These are phyloP conservation scores for Coccomyxa sp. DNA, from an alignment of 139 green algal genomes.

Conservation along the genomic window DNA sequence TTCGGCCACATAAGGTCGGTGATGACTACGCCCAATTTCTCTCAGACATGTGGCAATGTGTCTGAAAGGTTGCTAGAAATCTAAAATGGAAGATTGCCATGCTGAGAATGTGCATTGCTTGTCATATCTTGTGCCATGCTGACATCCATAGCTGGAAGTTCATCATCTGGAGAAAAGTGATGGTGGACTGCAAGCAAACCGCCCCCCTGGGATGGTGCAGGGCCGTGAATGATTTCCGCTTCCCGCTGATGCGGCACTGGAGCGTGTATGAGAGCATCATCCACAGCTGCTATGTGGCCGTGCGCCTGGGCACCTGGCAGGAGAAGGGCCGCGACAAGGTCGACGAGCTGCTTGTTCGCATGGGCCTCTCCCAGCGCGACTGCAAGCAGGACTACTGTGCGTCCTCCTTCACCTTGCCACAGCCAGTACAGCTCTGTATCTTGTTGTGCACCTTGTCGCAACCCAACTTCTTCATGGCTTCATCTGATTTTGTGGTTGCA, in stretches of 20 bases:
- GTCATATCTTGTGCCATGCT: neutral
- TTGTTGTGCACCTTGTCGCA: no score
- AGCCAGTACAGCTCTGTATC: no score
- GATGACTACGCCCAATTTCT: neutral
- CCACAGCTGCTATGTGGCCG: constrained; percentile 75
- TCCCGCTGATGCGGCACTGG: constrained; percentile 76
- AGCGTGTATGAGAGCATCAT: constrained; percentile 78
- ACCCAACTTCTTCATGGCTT: no score
- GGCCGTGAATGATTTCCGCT: constrained; percentile 42
- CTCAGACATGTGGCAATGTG: neutral
- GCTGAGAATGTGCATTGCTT: neutral
- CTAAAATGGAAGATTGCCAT: neutral
- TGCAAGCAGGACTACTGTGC: constrained; percentile 36
- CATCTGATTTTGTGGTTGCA: no score
- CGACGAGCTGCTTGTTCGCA: constrained; percentile 65
- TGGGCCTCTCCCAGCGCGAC: constrained; percentile 67
- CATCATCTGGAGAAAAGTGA: neutral
- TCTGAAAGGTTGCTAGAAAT: neutral
- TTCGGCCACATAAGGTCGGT: neutral
- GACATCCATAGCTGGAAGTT: neutral
- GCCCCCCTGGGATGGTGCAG: constrained; percentile 9
- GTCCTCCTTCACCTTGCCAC: constrained; percentile 4
- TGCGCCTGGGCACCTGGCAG: constrained; percentile 73
- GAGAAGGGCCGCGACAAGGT: constrained; percentile 62
- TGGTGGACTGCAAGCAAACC: neutral